These are phyloP conservation scores for Epichloe bromicola DNA, from an alignment of 2,329 filamentous ascomycete genomes.

Conservation along the genomic window DNA sequence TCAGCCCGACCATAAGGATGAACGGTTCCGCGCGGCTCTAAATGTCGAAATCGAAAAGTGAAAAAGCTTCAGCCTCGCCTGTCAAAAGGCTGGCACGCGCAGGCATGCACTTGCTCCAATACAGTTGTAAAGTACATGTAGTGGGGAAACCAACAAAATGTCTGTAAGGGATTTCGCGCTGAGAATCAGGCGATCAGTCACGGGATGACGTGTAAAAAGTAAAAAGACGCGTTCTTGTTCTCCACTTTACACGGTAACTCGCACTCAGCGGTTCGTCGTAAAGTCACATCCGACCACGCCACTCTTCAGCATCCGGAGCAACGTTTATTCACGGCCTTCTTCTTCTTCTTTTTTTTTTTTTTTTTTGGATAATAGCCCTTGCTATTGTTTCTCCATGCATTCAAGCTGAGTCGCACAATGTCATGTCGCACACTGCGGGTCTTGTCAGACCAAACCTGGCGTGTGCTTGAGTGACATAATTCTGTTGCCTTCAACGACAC, in stretches of 20 bases:
- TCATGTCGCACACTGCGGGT: not conserved
- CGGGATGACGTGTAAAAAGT: no score
- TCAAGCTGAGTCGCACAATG: not conserved
- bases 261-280: not conserved
- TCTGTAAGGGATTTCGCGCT: no score
- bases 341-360: not conserved
- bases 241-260: no score
- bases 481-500: no score
- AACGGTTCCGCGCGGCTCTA: not conserved
- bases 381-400: not conserved
- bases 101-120: no score
- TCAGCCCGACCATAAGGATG: not conserved
- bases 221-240: no score
- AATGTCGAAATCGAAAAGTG: not conserved
- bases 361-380: not conserved
- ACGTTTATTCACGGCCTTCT: not conserved
- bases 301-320: not conserved
- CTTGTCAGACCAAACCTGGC: not conserved
- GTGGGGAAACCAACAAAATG: no score
- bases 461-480: no score
- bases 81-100: no score
- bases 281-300: not conserved
- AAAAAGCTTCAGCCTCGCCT: not conserved
- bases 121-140: no score
- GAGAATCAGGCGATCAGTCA: no score